These are phyloP conservation scores for Helichrysum umbraculigerum DNA, from an alignment of 129 eudicot species.

Conservation along the genomic window DNA sequence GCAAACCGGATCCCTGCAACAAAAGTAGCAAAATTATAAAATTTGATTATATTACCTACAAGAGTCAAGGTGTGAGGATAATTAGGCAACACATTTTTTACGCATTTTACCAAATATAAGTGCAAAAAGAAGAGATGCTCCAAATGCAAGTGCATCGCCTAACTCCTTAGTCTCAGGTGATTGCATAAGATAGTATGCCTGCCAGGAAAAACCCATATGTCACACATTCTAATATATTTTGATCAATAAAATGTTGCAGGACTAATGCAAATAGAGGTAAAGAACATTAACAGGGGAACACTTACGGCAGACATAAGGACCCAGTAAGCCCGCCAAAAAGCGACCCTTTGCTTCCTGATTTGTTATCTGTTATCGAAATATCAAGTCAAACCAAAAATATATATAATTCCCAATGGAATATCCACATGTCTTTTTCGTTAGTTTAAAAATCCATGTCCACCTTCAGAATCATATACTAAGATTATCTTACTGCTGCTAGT, in stretches of 20 bases:
- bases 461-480: background rate
- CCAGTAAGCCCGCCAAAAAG: slow-evolving; percentile 56
- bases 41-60: background rate
- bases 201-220: slow-evolving; percentile 3
- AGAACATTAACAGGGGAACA: background rate
- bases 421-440: background rate
- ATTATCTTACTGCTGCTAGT: background rate
- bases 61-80: background rate
- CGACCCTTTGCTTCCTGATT: slow-evolving; percentile 58
- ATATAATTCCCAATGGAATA: background rate
- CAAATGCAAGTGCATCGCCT: slow-evolving; percentile 60
- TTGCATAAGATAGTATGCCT: slow-evolving; percentile 61
- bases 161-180: slow-evolving; percentile 44
- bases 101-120: slow-evolving; percentile 41
- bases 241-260: background rate
- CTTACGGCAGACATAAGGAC: slow-evolving; percentile 50
- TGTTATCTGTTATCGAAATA: slow-evolving; percentile 32
- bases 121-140: slow-evolving; percentile 55
- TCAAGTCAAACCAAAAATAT: background rate
- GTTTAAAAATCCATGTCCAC: background rate
- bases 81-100: background rate
- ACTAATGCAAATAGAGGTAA: background rate
- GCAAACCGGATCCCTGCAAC: slow-evolving; percentile 50
- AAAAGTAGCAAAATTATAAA: slow-evolving; percentile 10
- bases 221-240: background rate